Conservation (phyloP, 768 basidiomycete genomes). For the Mycena rosella region DNA sequence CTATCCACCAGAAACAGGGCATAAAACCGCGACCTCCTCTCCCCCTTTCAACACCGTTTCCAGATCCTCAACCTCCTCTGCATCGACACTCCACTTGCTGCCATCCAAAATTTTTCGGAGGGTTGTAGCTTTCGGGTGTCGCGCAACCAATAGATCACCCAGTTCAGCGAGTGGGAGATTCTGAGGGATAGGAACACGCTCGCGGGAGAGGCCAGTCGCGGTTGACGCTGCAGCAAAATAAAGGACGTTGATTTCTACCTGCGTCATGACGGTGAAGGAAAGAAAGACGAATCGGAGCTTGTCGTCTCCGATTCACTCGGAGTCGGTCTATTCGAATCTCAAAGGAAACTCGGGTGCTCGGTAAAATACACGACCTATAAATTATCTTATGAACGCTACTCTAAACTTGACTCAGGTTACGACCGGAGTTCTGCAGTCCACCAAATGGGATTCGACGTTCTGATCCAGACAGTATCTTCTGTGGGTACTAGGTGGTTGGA, state of each 20-base stretch:
- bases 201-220: constrained; percentile 68
- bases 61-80: constrained; percentile 80
- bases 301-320: too few relatives aligned
- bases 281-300: too few relatives aligned
- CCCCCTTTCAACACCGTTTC: constrained; percentile 70
- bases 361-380: too few relatives aligned
- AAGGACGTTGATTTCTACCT: constrained; percentile 57
- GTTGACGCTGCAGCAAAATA: constrained; percentile 79
- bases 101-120: constrained; percentile 67
- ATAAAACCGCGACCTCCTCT: constrained; percentile 85
- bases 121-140: constrained; percentile 61
- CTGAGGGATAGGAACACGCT: constrained; percentile 64
- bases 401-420: not conserved
- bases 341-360: too few relatives aligned
- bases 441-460: constrained; percentile 87
- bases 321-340: too few relatives aligned
- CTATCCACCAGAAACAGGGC: constrained; percentile 86
- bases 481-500: constrained; percentile 90
- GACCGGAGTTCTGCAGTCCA: constrained; percentile 76
- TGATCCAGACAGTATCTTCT: constrained; percentile 74
- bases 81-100: constrained; percentile 85
- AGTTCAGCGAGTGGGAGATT: constrained; percentile 65
- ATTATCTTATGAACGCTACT: too few relatives aligned
- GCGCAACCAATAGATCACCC: constrained; percentile 62
- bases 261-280: constrained; percentile 13